phyloP scores from a whole-genome alignment of 768 basidiomycete genomes.

The Lactarius deliciosus region DNA sequence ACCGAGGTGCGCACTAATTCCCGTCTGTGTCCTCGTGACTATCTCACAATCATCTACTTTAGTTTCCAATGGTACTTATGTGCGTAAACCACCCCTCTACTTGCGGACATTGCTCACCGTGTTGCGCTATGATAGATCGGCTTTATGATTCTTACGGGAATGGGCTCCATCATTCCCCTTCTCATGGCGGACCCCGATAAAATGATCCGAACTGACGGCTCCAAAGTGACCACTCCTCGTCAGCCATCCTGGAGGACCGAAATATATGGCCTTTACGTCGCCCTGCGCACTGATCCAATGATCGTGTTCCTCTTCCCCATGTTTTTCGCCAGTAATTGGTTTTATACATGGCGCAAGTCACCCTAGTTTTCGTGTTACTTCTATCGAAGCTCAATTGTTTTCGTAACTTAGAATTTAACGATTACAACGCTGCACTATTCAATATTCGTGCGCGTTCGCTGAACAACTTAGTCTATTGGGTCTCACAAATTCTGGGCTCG shows the following conservation, averaged over 20 bases:
- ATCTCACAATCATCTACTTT: background rate
- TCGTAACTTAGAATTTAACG: constrained; percentile 61
- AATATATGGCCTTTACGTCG: constrained; percentile 64
- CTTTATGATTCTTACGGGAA: constrained; percentile 69
- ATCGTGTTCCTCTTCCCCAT: constrained; percentile 80
- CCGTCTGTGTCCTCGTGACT: background rate
- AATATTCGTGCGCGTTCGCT: constrained; percentile 75
- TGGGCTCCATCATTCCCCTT: constrained; percentile 65
- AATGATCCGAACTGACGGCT: constrained; percentile 75
- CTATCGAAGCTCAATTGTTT: constrained; percentile 2
- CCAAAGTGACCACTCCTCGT: constrained; percentile 56
- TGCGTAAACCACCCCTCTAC: constrained; percentile 37
- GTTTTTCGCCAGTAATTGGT: constrained; percentile 84
- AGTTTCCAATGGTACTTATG: constrained; percentile 77
- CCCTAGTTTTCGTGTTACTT: background rate
- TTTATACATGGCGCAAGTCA: constrained; percentile 77
- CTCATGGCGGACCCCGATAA: constrained; percentile 70
- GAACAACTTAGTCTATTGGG: constrained; percentile 80
- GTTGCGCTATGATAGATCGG: constrained; percentile 54
- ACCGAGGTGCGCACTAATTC: constrained; percentile 34
- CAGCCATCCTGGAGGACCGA: constrained; percentile 81
- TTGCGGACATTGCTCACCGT: background rate
- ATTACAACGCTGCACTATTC: constrained; percentile 77
- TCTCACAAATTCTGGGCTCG: constrained; percentile 74
- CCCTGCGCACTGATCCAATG: constrained; percentile 67